Conservation (phyloP, 2,329 filamentous ascomycete species). For the Fusarium chuoi region DNA sequence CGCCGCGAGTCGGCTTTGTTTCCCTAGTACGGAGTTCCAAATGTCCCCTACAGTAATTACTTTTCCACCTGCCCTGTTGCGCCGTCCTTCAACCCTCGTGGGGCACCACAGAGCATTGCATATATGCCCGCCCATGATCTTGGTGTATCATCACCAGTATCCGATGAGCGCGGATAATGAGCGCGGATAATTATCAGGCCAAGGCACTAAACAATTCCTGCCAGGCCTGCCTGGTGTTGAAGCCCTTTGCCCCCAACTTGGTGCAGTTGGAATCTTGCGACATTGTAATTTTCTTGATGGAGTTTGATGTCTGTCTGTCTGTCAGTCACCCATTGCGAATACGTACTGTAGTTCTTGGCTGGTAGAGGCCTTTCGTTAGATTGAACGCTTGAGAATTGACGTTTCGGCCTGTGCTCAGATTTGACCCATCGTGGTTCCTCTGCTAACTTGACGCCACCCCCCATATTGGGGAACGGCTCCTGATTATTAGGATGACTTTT, state of each 20-base stretch:
- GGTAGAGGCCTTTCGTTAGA: slow-evolving; percentile 7
- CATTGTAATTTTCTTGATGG: not conserved
- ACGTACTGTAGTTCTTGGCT: not conserved
- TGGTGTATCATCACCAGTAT: slow-evolving; percentile 27
- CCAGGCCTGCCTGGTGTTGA: not conserved
- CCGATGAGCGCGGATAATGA: slow-evolving; percentile 29
- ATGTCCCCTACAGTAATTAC: not conserved
- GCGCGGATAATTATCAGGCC: slow-evolving; percentile 21
- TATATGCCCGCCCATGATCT: slow-evolving; percentile 26
- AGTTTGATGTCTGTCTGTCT: not conserved
- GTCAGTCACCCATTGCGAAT: not conserved
- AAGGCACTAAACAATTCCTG: slow-evolving; percentile 18
- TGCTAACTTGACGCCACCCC: slow-evolving; percentile 36
- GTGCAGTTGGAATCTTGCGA: slow-evolving; percentile 13
- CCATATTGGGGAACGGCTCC: slow-evolving; percentile 35
- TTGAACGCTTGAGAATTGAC: slow-evolving; percentile 22
- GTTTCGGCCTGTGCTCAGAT: slow-evolving; percentile 30
- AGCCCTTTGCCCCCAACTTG: slow-evolving; percentile 23
- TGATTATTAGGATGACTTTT: slow-evolving; percentile 16
- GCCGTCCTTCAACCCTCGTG: slow-evolving; percentile 18
- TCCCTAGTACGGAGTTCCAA: slow-evolving; percentile 2
- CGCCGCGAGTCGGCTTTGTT: slow-evolving; percentile 29
- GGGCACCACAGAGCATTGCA: slow-evolving; percentile 23
- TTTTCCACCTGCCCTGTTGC: slow-evolving; percentile 33
- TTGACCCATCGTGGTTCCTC: slow-evolving; percentile 19